Evolutionary conservation across 768 basidiomycete genomes (phyloP).

Genomic region (Cytidiella melzeri): DNA sequence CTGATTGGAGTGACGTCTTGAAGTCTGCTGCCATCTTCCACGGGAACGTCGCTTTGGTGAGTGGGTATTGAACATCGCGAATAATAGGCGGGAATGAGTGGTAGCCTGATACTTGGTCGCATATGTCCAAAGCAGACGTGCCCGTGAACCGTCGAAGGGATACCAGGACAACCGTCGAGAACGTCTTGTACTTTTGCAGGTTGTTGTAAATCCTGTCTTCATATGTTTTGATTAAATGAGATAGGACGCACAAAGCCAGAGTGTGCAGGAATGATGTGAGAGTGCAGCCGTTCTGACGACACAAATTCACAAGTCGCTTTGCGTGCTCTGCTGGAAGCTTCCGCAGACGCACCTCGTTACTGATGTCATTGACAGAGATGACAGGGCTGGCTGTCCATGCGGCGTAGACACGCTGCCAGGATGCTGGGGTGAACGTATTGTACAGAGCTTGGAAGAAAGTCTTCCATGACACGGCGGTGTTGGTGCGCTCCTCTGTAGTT

Average conservation of each 20-base stretch:
- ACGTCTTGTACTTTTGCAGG: background rate
- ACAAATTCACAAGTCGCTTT: background rate
- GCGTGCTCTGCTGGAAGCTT: background rate
- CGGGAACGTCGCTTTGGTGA: background rate
- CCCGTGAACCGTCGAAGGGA: background rate
- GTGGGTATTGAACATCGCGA: background rate
- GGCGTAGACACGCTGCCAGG: background rate
- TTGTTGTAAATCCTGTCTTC: background rate
- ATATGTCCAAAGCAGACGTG: background rate
- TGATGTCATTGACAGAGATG: background rate
- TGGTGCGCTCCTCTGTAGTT: conserved; percentile 7
- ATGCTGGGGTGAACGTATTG: conserved; percentile 2
- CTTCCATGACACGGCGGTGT: conserved; percentile 1
- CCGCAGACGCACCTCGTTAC: background rate
- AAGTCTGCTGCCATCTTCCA: background rate
- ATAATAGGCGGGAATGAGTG: background rate
- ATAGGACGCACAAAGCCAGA: background rate
- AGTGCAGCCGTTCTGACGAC: conserved; percentile 6
- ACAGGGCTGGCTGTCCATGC: conserved; percentile 12
- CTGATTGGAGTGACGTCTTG: background rate
- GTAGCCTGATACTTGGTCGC: background rate
- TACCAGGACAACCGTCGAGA: background rate
- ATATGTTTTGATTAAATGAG: background rate
- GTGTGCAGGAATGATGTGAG: conserved; percentile 3
- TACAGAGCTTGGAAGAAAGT: conserved; percentile 6